Evolutionary conservation across 139 green algal genomes (phyloP).

Genomic region (Monoraphidium neglectum): DNA sequence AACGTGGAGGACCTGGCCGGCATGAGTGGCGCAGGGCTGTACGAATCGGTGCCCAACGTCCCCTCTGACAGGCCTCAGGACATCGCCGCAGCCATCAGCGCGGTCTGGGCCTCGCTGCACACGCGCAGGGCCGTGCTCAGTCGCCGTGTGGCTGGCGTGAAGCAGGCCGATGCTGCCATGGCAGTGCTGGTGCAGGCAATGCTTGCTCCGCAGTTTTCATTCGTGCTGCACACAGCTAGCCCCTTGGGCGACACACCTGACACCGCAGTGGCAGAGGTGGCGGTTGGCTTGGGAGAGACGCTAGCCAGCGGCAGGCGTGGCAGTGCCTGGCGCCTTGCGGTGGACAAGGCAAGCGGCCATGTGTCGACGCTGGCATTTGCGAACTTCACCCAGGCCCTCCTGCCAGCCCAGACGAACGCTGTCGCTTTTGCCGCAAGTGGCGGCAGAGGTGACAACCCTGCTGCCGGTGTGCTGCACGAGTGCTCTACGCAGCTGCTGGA

Average conservation of each 20-base stretch:
- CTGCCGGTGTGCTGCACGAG: slow-evolving; percentile 5
- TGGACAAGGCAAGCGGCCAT: slow-evolving; percentile 63
- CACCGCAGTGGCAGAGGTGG: slow-evolving; percentile 82
- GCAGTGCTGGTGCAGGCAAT: slow-evolving; percentile 88
- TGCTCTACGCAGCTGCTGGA: slow-evolving; percentile 68
- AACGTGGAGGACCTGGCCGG: slow-evolving; percentile 96
- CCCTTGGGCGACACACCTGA: slow-evolving; percentile 58
- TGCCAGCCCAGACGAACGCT: slow-evolving; percentile 26
- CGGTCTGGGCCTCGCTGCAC: slow-evolving; percentile 94
- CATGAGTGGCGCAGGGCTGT: slow-evolving; percentile 91
- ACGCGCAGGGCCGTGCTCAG: slow-evolving; percentile 84
- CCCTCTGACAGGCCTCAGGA: slow-evolving; percentile 27
- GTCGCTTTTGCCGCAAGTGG: neutral
- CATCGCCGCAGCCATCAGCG: slow-evolving; percentile 58
- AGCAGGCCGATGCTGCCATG: slow-evolving; percentile 81
- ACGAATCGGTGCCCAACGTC: slow-evolving; percentile 86
- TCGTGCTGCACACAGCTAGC: slow-evolving; percentile 89
- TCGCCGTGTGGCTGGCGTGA: slow-evolving; percentile 63
- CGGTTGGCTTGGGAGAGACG: slow-evolving; percentile 90
- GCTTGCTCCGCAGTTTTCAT: slow-evolving; percentile 72
- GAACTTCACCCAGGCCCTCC: slow-evolving; percentile 89
- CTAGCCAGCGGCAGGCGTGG: slow-evolving; percentile 88
- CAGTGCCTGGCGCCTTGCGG: slow-evolving; percentile 85
- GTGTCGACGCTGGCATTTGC: slow-evolving; percentile 84
- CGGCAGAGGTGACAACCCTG: neutral